These are phyloP conservation scores for Xeromyces bisporus DNA, from an alignment of 495 filamentous ascomycete genomes.

Conservation along the genomic window DNA sequence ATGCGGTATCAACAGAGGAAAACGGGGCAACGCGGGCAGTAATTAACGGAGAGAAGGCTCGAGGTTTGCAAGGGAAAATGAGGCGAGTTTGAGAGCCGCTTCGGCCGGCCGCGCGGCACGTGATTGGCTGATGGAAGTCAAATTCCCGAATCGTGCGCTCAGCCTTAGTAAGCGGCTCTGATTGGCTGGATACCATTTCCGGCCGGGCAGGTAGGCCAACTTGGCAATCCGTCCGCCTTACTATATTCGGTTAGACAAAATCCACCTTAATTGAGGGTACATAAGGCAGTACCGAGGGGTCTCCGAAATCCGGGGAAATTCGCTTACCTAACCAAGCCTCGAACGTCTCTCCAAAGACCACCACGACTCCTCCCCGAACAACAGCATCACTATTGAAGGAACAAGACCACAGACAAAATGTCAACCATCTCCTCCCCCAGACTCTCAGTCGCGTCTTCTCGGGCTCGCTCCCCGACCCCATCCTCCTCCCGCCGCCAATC, in stretches of 20 bases:
- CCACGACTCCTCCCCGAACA: too few relatives aligned
- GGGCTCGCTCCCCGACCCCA: constrained; percentile 39
- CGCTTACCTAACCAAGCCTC: too few relatives aligned
- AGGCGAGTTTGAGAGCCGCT: constrained; percentile 34
- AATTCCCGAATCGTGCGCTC: constrained; percentile 7
- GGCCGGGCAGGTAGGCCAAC: constrained; percentile 6
- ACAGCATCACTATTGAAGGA: too few relatives aligned
- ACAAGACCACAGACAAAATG: too few relatives aligned
- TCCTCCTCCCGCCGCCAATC: constrained; percentile 61
- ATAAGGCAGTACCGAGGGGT: too few relatives aligned
- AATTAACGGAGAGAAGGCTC: constrained; percentile 12
- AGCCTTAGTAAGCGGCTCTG: constrained; percentile 20
- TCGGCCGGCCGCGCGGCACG: constrained; percentile 10
- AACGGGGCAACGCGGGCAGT: constrained; percentile 10
- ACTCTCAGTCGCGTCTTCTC: constrained; percentile 50
- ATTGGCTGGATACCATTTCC: constrained; percentile 19
- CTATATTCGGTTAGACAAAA: too few relatives aligned
- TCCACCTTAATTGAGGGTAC: too few relatives aligned
- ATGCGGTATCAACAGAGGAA: constrained; percentile 9
- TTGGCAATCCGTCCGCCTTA: too few relatives aligned
- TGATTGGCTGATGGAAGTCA: constrained; percentile 7
- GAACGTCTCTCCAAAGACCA: too few relatives aligned
- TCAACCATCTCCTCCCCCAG: constrained; percentile 62
- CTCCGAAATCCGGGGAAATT: too few relatives aligned
- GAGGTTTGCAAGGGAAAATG: constrained; percentile 25